phyloP scores from a whole-genome alignment of 1,139 yeast species.

The Zygotorulaspora mrakii region DNA sequence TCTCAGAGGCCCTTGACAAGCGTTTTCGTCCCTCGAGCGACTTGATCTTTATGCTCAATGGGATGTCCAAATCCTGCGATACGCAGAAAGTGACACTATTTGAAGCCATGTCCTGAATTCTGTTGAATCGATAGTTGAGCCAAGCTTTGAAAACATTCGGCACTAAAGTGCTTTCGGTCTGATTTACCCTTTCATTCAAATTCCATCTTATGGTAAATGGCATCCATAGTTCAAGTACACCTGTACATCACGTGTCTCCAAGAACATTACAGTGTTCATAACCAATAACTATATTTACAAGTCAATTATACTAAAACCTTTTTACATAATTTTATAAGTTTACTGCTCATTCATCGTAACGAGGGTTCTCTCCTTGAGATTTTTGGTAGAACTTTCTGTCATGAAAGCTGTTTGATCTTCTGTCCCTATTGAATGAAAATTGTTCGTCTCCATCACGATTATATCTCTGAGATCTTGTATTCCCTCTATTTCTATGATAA shows the following conservation, averaged over 20 bases:
- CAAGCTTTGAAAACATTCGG: no score
- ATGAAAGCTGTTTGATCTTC: slow-evolving; percentile 8
- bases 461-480: slow-evolving; percentile 1
- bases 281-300: slow-evolving; percentile 9
- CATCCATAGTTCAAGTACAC: not conserved
- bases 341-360: slow-evolving; percentile 9
- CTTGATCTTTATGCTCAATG: slow-evolving; percentile 48
- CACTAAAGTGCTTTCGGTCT: no score
- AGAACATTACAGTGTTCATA: no score
- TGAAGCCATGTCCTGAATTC: slow-evolving; percentile 40
- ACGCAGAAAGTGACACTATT: slow-evolving; percentile 64
- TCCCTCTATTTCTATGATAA: slow-evolving; percentile 5
- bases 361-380: slow-evolving; percentile 14
- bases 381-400: slow-evolving; percentile 11
- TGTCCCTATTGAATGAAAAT: slow-evolving; percentile 7
- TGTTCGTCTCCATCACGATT: slow-evolving; percentile 4
- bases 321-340: slow-evolving; percentile 3
- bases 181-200: no score
- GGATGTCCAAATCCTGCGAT: slow-evolving; percentile 65
- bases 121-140: no score
- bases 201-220: no score
- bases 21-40: slow-evolving; percentile 48
- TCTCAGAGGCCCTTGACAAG: slow-evolving; percentile 50
- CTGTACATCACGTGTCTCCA: slow-evolving; percentile 4
- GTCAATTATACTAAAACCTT: slow-evolving; percentile 6